phyloP scores from a whole-genome alignment of 805 yeast genomes.

The Metschnikowia kunwiensis region DNA sequence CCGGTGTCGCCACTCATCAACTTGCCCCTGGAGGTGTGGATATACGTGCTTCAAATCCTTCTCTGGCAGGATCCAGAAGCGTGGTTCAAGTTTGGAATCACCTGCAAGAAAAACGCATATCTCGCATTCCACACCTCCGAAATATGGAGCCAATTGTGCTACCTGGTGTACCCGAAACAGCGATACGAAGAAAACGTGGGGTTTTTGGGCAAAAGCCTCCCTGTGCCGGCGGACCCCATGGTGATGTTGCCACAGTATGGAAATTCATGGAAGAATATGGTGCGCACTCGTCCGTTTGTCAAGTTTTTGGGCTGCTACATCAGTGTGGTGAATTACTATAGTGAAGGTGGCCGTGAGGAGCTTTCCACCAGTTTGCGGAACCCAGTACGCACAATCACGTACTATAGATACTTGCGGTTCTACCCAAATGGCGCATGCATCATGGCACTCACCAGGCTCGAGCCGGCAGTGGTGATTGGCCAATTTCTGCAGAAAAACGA shows the following conservation, averaged over 20 bases:
- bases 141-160: conserved; percentile 51
- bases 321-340: conserved; percentile 75
- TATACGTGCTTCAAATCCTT: conserved; percentile 47
- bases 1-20: conserved; percentile 38
- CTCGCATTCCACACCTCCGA: conserved; percentile 52
- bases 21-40: conserved; percentile 57
- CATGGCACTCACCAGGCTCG: conserved; percentile 65
- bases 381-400: conserved; percentile 82
- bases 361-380: conserved; percentile 63
- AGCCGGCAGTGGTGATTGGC: conserved; percentile 68
- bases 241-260: conserved; percentile 28
- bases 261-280: conserved; percentile 48
- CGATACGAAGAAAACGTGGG: conserved; percentile 47
- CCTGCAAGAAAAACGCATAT: conserved; percentile 56
- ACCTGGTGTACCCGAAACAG: conserved; percentile 53
- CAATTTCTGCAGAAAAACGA: conserved; percentile 37
- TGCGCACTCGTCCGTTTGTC: conserved; percentile 65
- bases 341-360: conserved; percentile 76
- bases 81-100: conserved; percentile 60
- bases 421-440: conserved; percentile 74
- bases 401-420: conserved; percentile 81
- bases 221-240: conserved; percentile 34
- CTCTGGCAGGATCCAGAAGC: conserved; percentile 52
- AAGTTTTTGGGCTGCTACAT: conserved; percentile 84
- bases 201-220: conserved; percentile 30